phyloP scores from a whole-genome alignment of 352 stramenopile genomes.

The Phytophthora nicotianae region DNA sequence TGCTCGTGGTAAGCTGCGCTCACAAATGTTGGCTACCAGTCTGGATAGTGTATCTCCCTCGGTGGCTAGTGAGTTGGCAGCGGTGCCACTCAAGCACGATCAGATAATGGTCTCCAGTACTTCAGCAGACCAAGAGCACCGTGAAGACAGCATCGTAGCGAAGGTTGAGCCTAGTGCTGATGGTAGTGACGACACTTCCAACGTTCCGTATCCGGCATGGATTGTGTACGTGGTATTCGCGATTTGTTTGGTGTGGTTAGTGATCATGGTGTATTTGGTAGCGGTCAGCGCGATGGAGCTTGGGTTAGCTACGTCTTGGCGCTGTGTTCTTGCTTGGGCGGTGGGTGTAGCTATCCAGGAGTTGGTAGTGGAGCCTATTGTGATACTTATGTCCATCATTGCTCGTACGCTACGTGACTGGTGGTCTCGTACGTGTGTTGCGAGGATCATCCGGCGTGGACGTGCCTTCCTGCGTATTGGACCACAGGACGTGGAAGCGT shows the following conservation, averaged over 20 bases:
- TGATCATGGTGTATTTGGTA: slow-evolving; percentile 47
- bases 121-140: neutral
- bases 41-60: slow-evolving; percentile 58
- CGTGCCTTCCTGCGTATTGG: slow-evolving; percentile 55
- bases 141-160: neutral
- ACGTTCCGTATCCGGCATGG: slow-evolving; percentile 71
- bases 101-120: slow-evolving; percentile 11
- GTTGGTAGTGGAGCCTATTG: slow-evolving; percentile 50
- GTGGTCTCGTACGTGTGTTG: slow-evolving; percentile 56
- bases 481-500: slow-evolving; percentile 16
- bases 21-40: slow-evolving; percentile 59
- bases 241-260: slow-evolving; percentile 48
- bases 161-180: slow-evolving; percentile 4
- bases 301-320: slow-evolving; percentile 52
- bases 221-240: slow-evolving; percentile 63
- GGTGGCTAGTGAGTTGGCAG: slow-evolving; percentile 53
- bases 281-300: slow-evolving; percentile 53
- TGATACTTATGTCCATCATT: slow-evolving; percentile 60
- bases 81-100: slow-evolving; percentile 24
- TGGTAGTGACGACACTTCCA: slow-evolving; percentile 17
- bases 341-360: slow-evolving; percentile 55
- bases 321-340: slow-evolving; percentile 55
- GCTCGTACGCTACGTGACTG: slow-evolving; percentile 57
- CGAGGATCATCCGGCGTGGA: slow-evolving; percentile 47
- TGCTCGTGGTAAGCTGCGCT: slow-evolving; percentile 66